A percentile compares a stretch with the other conserved stretches of the same genome.
Conservation (phyloP, 2,329 filamentous ascomycete species). For the Canariomyces notabilis region DNA sequence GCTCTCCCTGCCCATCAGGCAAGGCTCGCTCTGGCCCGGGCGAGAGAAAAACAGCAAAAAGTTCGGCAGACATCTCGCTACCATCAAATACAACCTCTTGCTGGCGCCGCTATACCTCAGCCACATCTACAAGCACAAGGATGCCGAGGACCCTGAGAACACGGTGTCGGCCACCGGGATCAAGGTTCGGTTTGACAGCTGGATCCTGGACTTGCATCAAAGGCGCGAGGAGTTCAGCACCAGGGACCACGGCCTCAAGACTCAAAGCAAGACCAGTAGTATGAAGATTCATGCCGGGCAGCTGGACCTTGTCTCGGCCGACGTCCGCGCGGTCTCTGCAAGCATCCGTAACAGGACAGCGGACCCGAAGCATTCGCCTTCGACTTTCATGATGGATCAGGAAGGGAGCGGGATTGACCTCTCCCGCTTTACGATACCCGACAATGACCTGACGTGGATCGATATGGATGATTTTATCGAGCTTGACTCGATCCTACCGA, state of each 20-base stretch:
- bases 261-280: conserved; percentile 75
- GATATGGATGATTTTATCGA: conserved; percentile 99
- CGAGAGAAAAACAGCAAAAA: conserved; percentile 97
- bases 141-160: conserved; percentile 74
- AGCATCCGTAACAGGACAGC: conserved; percentile 75
- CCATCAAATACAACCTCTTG: conserved; percentile 94
- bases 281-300: conserved; percentile 97
- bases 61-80: conserved; percentile 93
- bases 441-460: conserved; percentile 93
- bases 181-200: conserved; percentile 92
- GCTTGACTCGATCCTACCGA: conserved; percentile 89
- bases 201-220: conserved; percentile 95
- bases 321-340: conserved; percentile 89
- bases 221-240: conserved; percentile 87
- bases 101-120: conserved; percentile 90
- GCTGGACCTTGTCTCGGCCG: conserved; percentile 83
- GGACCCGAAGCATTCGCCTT: conserved; percentile 58
- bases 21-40: conserved; percentile 85
- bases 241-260: conserved; percentile 68
- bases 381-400: conserved; percentile 47
- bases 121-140: conserved; percentile 98
- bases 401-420: conserved; percentile 61
- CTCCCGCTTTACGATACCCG: conserved; percentile 89
- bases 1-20: conserved; percentile 89
- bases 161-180: conserved; percentile 89